Percentiles rank a stretch among this genome's conserved stretches.
Conservation (phyloP, 2,329 filamentous ascomycete species). For the Scedosporium minutisporum region DNA sequence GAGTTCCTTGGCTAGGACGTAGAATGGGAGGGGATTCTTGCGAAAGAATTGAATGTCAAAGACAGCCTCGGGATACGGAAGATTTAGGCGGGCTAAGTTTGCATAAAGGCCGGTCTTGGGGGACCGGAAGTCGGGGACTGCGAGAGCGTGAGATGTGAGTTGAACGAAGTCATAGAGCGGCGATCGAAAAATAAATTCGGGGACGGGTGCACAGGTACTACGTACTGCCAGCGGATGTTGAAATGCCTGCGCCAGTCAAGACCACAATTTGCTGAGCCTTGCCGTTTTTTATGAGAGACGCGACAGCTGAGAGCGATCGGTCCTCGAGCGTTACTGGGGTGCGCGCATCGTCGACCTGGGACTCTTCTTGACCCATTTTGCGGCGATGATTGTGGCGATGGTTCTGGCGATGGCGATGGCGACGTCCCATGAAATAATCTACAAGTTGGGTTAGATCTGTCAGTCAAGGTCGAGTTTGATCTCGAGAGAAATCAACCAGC, state of each 20-base stretch:
- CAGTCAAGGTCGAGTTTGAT: not conserved
- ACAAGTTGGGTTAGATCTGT: not conserved
- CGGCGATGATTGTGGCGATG: not conserved
- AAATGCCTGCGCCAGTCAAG: conserved; percentile 85
- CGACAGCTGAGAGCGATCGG: conserved; percentile 64
- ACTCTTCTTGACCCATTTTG: conserved; percentile 72
- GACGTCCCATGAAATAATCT: not conserved
- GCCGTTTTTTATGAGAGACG: conserved; percentile 68
- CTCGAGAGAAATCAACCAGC: too few relatives aligned
- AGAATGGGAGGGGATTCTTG: conserved; percentile 78
- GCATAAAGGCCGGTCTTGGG: conserved; percentile 89
- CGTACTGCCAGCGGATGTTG: conserved; percentile 58
- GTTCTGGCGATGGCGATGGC: not conserved
- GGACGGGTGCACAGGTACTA: conserved; percentile 4
- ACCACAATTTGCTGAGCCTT: conserved; percentile 65
- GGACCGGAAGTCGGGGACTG: conserved; percentile 88
- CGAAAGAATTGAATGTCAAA: conserved; percentile 91
- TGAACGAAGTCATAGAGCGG: not conserved
- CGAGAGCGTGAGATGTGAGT: conserved; percentile 14
- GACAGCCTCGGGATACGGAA: conserved; percentile 84
- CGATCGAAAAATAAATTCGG: not conserved
- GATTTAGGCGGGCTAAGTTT: conserved; percentile 75
- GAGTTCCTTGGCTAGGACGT: conserved; percentile 80
- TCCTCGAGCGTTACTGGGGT: conserved; percentile 55
- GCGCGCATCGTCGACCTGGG: conserved; percentile 52